Percentiles rank a stretch among this genome's conserved stretches.
Evolutionary conservation across 1,284 basidiomycete genomes (phyloP).

Genomic region (Moesziomyces sp.): DNA sequence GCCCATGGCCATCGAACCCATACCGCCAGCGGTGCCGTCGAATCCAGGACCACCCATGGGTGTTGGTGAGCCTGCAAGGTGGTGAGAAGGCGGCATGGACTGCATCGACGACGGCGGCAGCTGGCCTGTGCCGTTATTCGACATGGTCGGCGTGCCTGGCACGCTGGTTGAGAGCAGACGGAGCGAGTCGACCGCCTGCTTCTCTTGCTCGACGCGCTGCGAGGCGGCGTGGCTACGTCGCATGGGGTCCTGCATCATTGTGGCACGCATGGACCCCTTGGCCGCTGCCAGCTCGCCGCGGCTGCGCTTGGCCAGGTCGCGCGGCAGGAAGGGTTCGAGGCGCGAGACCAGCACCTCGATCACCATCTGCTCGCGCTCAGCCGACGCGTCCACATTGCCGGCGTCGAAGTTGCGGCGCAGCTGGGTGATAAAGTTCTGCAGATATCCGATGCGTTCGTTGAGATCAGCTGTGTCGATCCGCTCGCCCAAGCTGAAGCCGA

Average conservation of each 20-base stretch:
- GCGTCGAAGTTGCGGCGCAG: constrained; percentile 43
- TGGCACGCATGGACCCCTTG: constrained; percentile 41
- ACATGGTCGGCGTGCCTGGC: constrained; percentile 42
- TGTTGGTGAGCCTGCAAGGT: constrained; percentile 17
- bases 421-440: constrained; percentile 48
- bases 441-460: constrained; percentile 39
- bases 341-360: constrained; percentile 47
- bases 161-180: constrained; percentile 30
- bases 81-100: constrained; percentile 15
- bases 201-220: constrained; percentile 36
- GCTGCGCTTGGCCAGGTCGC: constrained; percentile 29
- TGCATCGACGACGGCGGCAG: constrained; percentile 9
- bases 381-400: constrained; percentile 47
- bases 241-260: constrained; percentile 38
- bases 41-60: constrained; percentile 15
- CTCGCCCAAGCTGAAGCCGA: constrained; percentile 42
- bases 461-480: constrained; percentile 34
- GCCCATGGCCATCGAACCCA: constrained; percentile 6
- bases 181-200: constrained; percentile 45
- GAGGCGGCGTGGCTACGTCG: constrained; percentile 15
- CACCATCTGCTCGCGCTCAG: constrained; percentile 47
- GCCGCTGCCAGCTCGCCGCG: constrained; percentile 41
- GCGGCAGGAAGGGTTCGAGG: constrained; percentile 39
- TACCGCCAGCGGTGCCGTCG: neutral
- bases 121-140: constrained; percentile 6